A percentile compares a stretch with the other conserved stretches of the same genome.
Conservation (phyloP, 2,329 filamentous ascomycete species). For the Scopulariopsis brevicaulis region DNA sequence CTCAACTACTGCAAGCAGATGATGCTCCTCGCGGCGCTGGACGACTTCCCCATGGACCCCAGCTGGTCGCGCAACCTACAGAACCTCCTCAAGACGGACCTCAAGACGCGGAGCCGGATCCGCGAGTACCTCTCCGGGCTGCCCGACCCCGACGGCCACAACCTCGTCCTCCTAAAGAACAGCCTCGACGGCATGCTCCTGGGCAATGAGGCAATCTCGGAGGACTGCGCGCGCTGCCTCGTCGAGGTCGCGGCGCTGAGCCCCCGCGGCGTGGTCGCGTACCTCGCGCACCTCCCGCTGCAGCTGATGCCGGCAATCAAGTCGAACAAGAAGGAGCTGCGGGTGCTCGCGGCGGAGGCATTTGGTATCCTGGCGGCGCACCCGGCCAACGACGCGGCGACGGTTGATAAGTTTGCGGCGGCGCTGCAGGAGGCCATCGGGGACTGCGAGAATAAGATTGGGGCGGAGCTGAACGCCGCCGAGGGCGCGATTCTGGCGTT, state of each 20-base stretch:
- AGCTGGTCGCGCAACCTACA: slow-evolving; percentile 81
- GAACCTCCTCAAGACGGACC: slow-evolving; percentile 58
- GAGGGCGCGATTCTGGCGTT: slow-evolving; percentile 35
- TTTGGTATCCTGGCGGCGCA: slow-evolving; percentile 72
- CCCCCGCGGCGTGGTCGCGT: slow-evolving; percentile 37
- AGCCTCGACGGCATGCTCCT: slow-evolving; percentile 45
- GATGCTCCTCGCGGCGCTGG: slow-evolving; percentile 36
- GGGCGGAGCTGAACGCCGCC: slow-evolving; percentile 29
- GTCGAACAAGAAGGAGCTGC: slow-evolving; percentile 61
- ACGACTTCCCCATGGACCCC: slow-evolving; percentile 48
- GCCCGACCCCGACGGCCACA: slow-evolving; percentile 20
- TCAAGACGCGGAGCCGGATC: slow-evolving; percentile 48
- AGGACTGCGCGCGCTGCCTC: slow-evolving; percentile 39
- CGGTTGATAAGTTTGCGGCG: slow-evolving; percentile 13
- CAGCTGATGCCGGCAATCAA: slow-evolving; percentile 49
- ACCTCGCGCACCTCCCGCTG: slow-evolving; percentile 33
- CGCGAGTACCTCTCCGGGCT: slow-evolving; percentile 33
- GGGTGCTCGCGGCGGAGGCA: slow-evolving; percentile 55
- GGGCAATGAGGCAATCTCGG: slow-evolving; percentile 26
- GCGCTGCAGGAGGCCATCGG: slow-evolving; percentile 30
- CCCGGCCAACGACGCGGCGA: slow-evolving; percentile 25
- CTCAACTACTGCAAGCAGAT: slow-evolving; percentile 54
- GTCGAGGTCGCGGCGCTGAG: slow-evolving; percentile 39
- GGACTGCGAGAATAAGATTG: slow-evolving; percentile 27
- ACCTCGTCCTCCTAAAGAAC: slow-evolving; percentile 33